Evolutionary conservation across 148 eudicot genomes (phyloP).

Genomic region (Chenopodium berlandieri): DNA sequence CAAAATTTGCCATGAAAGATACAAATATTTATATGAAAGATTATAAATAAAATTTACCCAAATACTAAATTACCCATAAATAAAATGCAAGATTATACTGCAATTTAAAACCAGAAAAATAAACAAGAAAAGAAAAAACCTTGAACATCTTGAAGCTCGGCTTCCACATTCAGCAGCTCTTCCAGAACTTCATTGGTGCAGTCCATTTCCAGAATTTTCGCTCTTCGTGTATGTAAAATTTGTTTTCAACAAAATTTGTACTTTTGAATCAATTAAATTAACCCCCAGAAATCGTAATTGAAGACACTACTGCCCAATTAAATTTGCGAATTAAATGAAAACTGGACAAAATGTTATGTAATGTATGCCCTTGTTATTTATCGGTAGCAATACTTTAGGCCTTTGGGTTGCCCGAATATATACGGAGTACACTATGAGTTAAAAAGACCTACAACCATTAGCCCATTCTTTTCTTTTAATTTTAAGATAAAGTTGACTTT

Average conservation of each 20-base stretch:
- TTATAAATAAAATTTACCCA: no score
- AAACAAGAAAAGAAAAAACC: conserved; percentile 30
- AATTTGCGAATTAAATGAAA: background rate
- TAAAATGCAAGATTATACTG: background rate
- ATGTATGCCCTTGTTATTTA: background rate
- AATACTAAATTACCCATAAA: background rate
- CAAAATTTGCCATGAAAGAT: background rate
- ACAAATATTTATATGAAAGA: background rate
- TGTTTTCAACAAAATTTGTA: background rate
- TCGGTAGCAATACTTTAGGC: no score
- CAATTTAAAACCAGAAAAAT: background rate
- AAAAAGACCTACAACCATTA: no score
- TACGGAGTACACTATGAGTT: no score
- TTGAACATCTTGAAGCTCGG: conserved; percentile 75
- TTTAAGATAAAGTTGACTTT: no score
- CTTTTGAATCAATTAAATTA: background rate
- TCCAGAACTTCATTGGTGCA: conserved; percentile 45
- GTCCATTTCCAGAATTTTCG: conserved; percentile 26
- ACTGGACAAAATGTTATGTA: background rate
- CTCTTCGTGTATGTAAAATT: background rate
- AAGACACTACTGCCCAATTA: background rate
- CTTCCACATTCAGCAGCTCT: conserved; percentile 63
- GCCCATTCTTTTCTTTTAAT: no score
- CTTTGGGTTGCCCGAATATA: no score
- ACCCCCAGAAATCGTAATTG: background rate